Evolutionary conservation across 2,329 filamentous ascomycete species (phyloP), one percentile per base, ranked within the genome.

Genomic region (Talaromyces marneffei): DNA sequence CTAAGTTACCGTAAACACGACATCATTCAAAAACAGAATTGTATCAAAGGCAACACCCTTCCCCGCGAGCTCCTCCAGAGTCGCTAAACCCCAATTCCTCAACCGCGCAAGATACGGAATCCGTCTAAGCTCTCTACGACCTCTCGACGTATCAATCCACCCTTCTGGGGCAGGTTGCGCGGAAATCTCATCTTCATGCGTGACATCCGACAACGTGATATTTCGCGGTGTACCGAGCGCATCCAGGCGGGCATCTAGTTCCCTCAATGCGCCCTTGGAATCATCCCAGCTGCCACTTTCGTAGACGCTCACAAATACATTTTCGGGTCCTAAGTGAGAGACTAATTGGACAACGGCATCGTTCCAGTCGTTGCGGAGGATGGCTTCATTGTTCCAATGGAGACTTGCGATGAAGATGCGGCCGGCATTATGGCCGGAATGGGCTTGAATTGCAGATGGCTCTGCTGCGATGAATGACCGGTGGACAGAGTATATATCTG

Each of bases 231-330:
- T 82, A 1, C 81, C 79, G 16, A 84, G 66, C 12, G 70, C 69
- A 8, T 78, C 82, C 9, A 90, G 75, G 59, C 82, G 73, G 1
- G 64, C 66, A 61, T 88, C 85, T 29, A 91, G 75, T 25, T 82
- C 78, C 23, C 71, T 74, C 65, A 91, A 74, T 6, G 82, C 83
- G 16, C 76, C 80, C 71, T 90, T 90, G 18, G 84, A 89, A 62
- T 86, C 78, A 70, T 91, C 88, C 76, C 82, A 86, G 69, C 85
- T 88, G 4, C 87, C 87, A 66, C 85, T 87, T 71, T 91, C 88
- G 62, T 84, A 82, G 31, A 90, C 80, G 63, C 83, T 85, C 42
- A 91, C 81, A 69, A 83, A 90, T 1, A 90, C 83, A 69, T 90
- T 89, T 2, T 84, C 78, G 0, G 81, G 74, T 0, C 87, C 87